These are phyloP conservation scores for Epichloe elymi DNA, from an alignment of 2,329 filamentous ascomycete genomes.

Conservation along the genomic window DNA sequence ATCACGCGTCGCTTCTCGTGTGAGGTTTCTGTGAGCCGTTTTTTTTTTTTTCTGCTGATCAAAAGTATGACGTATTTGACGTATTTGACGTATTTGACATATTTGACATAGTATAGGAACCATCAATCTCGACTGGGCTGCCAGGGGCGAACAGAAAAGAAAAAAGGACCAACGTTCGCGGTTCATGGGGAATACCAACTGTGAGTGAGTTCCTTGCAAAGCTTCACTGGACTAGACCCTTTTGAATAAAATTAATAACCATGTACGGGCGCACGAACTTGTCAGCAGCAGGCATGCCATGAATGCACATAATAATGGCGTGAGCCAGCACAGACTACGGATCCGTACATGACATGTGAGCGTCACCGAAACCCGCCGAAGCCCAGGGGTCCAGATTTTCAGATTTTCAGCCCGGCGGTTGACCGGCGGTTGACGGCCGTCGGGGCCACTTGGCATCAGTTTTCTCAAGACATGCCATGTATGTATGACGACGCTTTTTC, in stretches of 20 bases:
- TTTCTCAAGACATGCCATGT: not conserved
- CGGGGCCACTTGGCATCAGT: not conserved
- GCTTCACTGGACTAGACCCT: too few species aligned
- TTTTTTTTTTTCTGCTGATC: not conserved
- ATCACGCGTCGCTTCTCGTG: not conserved
- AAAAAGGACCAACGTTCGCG: too few species aligned
- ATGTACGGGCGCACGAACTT: too few species aligned
- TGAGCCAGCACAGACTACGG: not conserved
- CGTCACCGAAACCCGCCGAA: constrained; percentile 2
- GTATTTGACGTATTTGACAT: not conserved
- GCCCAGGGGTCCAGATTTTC: constrained; percentile 2
- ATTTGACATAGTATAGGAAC: too few species aligned
- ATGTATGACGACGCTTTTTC: constrained; percentile 5
- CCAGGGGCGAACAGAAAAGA: too few species aligned
- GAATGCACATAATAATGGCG: too few species aligned
- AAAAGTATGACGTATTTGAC: not conserved
- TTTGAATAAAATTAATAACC: too few species aligned
- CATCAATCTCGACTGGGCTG: too few species aligned
- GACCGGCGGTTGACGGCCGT: not conserved
- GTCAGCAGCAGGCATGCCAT: too few species aligned
- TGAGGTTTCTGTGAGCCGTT: not conserved
- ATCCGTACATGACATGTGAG: not conserved
- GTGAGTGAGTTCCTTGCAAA: too few species aligned
- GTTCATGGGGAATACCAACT: too few species aligned
- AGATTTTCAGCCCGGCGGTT: not conserved